These are phyloP conservation scores for Pleurotus cornucopiae DNA, from an alignment of 768 basidiomycete species.

Conservation along the genomic window DNA sequence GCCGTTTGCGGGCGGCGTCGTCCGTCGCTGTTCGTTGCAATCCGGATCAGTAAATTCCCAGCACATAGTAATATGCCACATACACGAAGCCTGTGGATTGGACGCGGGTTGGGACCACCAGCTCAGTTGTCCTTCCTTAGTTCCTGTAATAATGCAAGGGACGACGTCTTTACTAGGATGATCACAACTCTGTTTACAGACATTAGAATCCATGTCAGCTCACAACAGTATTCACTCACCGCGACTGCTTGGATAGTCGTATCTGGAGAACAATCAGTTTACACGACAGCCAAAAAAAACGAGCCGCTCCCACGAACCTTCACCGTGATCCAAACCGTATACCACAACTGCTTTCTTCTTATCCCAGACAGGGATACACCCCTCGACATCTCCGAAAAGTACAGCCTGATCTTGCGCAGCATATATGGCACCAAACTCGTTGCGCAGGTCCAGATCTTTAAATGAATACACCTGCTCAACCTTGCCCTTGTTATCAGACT, in stretches of 20 bases:
- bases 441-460: constrained; percentile 32
- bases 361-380: constrained; percentile 62
- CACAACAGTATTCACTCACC: constrained; percentile 23
- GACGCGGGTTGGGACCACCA: constrained; percentile 53
- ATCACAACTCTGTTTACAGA: constrained; percentile 39
- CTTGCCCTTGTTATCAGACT: constrained; percentile 45
- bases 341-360: constrained; percentile 45
- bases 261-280: constrained; percentile 19
- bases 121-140: constrained; percentile 45
- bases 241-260: constrained; percentile 38
- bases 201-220: constrained; percentile 8
- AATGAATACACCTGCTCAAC: constrained; percentile 50
- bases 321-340: constrained; percentile 58
- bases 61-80: neutral
- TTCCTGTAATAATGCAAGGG: constrained; percentile 44
- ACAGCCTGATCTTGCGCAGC: constrained; percentile 48
- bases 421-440: constrained; percentile 49
- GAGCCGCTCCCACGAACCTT: constrained; percentile 36
- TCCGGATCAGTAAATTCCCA: neutral
- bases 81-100: neutral
- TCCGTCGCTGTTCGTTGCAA: neutral
- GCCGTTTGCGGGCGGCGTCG: neutral
- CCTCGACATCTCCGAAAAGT: constrained; percentile 51
- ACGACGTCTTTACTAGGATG: constrained; percentile 30
- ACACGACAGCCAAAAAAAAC: constrained; percentile 5